A percentile compares a stretch with the other conserved stretches of the same genome.
Conservation (phyloP, 441 rosid genomes). For the Mallotus japonicus region DNA sequence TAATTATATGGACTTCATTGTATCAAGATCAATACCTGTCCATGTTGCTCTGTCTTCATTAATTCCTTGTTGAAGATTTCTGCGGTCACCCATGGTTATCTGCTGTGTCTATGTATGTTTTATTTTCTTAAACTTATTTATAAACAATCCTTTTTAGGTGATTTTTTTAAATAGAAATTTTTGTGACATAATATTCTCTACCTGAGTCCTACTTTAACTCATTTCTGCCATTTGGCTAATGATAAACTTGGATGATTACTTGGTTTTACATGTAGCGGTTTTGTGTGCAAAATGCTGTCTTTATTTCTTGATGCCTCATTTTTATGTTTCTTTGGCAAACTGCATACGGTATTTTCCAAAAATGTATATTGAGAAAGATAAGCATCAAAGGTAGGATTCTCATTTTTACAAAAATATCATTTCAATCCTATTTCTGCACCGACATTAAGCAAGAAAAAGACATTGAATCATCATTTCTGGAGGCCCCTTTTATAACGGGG, state of each 20-base stretch:
- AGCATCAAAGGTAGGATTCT: too few relatives aligned
- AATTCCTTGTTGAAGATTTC: neutral
- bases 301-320: too few relatives aligned
- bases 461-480: neutral
- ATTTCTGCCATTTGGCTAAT: too few relatives aligned
- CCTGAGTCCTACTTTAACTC: too few relatives aligned
- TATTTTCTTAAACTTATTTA: too few relatives aligned
- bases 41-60: neutral
- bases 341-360: neutral
- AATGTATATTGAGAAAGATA: neutral
- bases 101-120: too few relatives aligned
- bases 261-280: too few relatives aligned
- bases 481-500: neutral
- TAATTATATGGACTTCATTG: constrained; percentile 9
- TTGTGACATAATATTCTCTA: too few relatives aligned
- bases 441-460: neutral
- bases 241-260: too few relatives aligned
- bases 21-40: neutral
- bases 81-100: neutral
- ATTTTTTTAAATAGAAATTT: too few relatives aligned
- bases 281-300: neutral
- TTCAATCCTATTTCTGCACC: neutral
- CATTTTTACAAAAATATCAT: too few relatives aligned
- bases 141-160: too few relatives aligned
- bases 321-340: neutral